Evolutionary conservation across 805 yeast genomes (phyloP).

Genomic region (Starmerella riodocensis): DNA sequence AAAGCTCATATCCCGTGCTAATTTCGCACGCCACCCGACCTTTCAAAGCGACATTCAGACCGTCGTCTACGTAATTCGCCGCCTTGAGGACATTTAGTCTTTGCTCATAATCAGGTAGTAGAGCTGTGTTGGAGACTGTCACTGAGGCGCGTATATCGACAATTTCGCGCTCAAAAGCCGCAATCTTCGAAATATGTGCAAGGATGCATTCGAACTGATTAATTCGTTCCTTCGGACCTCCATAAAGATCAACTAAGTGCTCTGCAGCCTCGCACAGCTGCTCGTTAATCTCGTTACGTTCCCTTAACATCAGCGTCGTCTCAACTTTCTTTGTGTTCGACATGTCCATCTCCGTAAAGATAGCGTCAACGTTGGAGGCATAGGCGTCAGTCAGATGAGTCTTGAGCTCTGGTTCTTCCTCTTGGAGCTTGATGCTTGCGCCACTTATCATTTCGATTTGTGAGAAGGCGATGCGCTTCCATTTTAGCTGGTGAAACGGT

Average conservation of each 20-base stretch:
- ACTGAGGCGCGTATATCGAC: conserved; percentile 33
- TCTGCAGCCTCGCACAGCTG: background rate
- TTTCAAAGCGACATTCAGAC: conserved; percentile 56
- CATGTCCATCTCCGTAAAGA: conserved; percentile 1
- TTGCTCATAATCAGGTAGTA: conserved; percentile 88
- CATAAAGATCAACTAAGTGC: background rate
- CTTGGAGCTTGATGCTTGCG: background rate
- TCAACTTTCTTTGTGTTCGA: background rate
- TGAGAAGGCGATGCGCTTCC: background rate
- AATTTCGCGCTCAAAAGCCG: conserved; percentile 4
- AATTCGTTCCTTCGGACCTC: background rate
- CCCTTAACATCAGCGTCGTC: background rate
- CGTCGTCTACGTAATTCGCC: conserved; percentile 67
- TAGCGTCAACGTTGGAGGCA: background rate
- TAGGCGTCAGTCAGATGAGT: background rate
- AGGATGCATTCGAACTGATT: background rate
- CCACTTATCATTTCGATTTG: conserved; percentile 1
- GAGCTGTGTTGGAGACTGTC: conserved; percentile 77
- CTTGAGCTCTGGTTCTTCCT: no score
- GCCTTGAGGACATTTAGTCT: conserved; percentile 63
- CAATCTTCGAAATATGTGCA: background rate
- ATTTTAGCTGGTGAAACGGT: background rate
- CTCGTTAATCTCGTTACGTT: background rate
- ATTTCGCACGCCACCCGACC: conserved; percentile 35
- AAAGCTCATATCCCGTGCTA: conserved; percentile 75